These are phyloP conservation scores for Naganishia vishniacii DNA, from an alignment of 768 basidiomycete genomes.

Conservation along the genomic window DNA sequence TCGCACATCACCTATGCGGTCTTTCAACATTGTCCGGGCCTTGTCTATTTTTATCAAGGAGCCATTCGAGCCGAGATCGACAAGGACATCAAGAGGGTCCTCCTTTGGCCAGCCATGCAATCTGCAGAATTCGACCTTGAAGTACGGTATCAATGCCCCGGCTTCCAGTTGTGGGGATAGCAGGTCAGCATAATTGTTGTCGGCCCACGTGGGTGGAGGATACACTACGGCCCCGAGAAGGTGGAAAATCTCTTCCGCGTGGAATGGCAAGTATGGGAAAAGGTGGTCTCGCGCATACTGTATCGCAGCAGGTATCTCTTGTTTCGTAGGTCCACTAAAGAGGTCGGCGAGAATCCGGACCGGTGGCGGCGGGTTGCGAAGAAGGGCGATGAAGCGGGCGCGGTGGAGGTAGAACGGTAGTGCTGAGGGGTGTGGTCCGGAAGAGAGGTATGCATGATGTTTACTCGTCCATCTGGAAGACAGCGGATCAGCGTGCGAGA, in stretches of 20 bases:
- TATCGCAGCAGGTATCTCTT: conserved; percentile 63
- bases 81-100: conserved; percentile 77
- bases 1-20: conserved; percentile 87
- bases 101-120: conserved; percentile 82
- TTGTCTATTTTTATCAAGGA: conserved; percentile 90
- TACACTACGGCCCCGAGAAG: conserved; percentile 40
- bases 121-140: conserved; percentile 83
- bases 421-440: conserved; percentile 61
- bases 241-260: conserved; percentile 38
- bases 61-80: conserved; percentile 86
- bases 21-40: conserved; percentile 85
- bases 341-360: not conserved
- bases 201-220: conserved; percentile 56
- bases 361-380: conserved; percentile 52
- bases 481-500: too few species aligned
- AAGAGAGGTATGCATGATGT: conserved; percentile 62
- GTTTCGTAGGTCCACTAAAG: conserved; percentile 49
- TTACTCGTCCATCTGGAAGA: conserved; percentile 66
- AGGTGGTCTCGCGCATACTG: conserved; percentile 64
- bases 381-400: conserved; percentile 76
- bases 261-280: conserved; percentile 59
- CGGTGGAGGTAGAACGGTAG: conserved; percentile 87
- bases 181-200: conserved; percentile 70
- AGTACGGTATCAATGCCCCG: conserved; percentile 61
- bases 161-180: conserved; percentile 66